Evolutionary conservation across 306 rosid species (phyloP), one percentile per base, ranked within the genome.

Genomic region (Parietaria judaica): DNA sequence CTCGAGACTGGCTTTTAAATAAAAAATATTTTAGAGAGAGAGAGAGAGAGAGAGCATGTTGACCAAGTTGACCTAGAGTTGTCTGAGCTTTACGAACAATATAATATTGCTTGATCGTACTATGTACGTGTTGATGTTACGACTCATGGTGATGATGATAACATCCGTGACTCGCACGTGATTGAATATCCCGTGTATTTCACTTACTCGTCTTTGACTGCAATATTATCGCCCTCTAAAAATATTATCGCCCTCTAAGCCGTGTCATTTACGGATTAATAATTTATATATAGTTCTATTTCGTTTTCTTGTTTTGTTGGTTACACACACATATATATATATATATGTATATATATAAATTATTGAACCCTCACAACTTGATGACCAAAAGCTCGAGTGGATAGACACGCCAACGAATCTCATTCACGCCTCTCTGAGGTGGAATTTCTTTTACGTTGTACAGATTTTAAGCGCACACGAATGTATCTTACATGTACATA

Each of bases 401-500:
- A 71, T 39, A 58, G 16, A 55, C 86, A 77, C 80, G 83, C 76
- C 76, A 74, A 17, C 43, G 60, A 3, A 36, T 11, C 75, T 60
- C 62, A 64, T 15, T 60, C 72, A 12, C 65, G 58, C n/a, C 38
- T 17, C 61, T 52, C 61, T 52, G 65, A 68, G 62, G 67, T 61
- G 63, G 56, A 62, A 54, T 63, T 54, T 49, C 54, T 61, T 69
- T 61, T 36, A 61, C 74, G 64, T 55, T 63, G 62, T 64, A n/a
- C n/a, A n/a, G 49, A 6, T 46, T 36, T 31, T 6, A 68, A 64
- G 36, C 58, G 53, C 47, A 56, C 23, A 11, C 8, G 15, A 39
- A 7, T 56, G 9, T 16, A 35, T n/a, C n/a, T n/a, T 14, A 3
- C 9, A 35, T 10, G 37, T 35, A 0, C 41, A 10, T 13, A 14